Evolutionary conservation across 768 basidiomycete species (phyloP), one percentile per base, ranked within the genome.

Genomic region (Tricholoma sp.): DNA sequence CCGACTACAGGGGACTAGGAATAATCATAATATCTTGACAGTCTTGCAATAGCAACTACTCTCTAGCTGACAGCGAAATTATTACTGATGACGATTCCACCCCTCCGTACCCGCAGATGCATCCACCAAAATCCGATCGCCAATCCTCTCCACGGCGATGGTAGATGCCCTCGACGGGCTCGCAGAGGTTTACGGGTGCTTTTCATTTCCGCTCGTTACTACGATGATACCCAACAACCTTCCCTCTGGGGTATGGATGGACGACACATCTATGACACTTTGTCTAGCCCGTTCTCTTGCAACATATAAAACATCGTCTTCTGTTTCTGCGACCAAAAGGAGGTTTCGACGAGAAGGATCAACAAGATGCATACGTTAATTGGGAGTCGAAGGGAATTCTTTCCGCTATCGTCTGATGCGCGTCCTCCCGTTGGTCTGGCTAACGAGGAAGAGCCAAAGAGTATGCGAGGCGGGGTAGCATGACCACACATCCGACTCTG

Each of bases 261-360:
- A 80, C 64, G 78, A 79, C 59, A 79, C 77, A 1, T 76, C 74
- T 31, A 78, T 77, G 76, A 71, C 72, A 21, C 72, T 81, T 3
- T 77, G 75, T 55, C 69, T 81, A 14, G 76, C 76, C 6, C 66
- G 68, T 5, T 78, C 78, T 9, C 60, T 79, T 41, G 68, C 72
- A 16, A 69, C 71, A 0, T 71, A 62, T 61, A 62, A 57, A 27
- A 56, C 62, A 32, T 54, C 58, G 2, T 50, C 46, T n/a, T n/a
- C n/a, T n/a, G n/a, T n/a, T n/a, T n/a, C n/a, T n/a, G n/a, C n/a
- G n/a, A n/a, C n/a, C n/a, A n/a, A 50, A 57, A 18, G 64, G 64
- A 2, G 59, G 61, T 1, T 63, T 66, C 29, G 64, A 67, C 31
- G 58, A 63, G 53, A 55, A 32, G 19, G 45, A 67, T 43, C 64